Evolutionary conservation across 768 basidiomycete species (phyloP).

Genomic region (Tricholoma saponaceum): DNA sequence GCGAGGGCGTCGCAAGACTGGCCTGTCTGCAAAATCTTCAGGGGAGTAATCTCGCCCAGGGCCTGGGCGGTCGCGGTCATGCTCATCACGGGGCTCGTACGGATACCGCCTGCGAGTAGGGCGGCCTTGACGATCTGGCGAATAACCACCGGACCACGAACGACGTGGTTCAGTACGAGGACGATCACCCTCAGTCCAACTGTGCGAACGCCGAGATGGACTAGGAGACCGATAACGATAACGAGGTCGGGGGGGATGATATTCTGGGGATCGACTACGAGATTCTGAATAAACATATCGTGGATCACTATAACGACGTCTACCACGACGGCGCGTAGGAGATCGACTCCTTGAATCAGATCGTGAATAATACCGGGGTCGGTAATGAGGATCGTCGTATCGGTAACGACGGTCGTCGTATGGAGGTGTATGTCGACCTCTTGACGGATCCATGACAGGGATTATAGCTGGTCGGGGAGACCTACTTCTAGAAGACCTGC

Average conservation of each 20-base stretch:
- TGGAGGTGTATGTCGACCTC: conserved; percentile 9
- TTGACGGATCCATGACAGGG: not conserved
- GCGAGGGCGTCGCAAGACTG: not conserved
- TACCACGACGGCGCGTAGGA: conserved; percentile 8
- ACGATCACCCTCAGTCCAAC: conserved; percentile 1
- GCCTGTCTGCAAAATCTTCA: conserved; percentile 1
- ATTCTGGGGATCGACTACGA: conserved; percentile 9
- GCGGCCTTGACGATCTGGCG: conserved; percentile 4
- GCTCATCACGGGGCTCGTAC: not conserved
- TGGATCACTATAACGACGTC: not conserved
- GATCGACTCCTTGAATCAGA: conserved; percentile 17
- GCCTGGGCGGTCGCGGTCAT: not conserved
- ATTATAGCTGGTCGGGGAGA: not conserved
- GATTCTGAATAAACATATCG: conserved; percentile 1
- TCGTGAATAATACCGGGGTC: conserved; percentile 17
- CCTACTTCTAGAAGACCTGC: no score
- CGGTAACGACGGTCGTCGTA: conserved; percentile 3
- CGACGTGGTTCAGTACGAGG: conserved; percentile 6
- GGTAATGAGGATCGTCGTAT: conserved; percentile 5
- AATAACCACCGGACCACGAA: conserved; percentile 3
- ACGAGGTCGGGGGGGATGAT: conserved; percentile 11
- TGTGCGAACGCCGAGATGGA: conserved; percentile 9
- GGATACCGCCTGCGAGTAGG: not conserved
- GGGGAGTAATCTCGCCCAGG: not conserved
- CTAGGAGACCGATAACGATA: conserved; percentile 12